Evolutionary conservation across 176 grass and related monocot species (phyloP), one percentile per base, ranked within the genome.

Genomic region (Elaeis guineensis): DNA sequence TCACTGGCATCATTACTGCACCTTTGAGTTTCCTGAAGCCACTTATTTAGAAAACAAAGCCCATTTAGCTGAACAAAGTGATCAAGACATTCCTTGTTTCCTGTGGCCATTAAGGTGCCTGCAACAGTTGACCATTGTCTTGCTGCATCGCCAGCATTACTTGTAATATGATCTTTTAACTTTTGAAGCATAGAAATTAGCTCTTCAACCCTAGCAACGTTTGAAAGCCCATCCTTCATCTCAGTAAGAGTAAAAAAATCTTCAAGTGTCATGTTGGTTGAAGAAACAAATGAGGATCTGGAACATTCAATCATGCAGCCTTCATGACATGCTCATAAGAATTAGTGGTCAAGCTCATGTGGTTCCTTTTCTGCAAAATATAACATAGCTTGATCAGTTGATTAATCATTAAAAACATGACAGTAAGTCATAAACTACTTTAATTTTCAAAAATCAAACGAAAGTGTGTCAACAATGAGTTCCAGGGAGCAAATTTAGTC

Each of bases 181-280:
- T 80, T 82, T 16, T 75, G 69, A 25, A 90, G 82, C 69, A 79
- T 72, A 29, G 65, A 83, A 15, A 90, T 12, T 23, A 90, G 53
- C 32, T 90, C 82, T 22, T 23, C 32, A 20, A 83, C 78, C 55
- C 82, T 79, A 50, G 76, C 25, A 49, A 67, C 14, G 22, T 67
- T 80, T 19, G 87, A 85, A 29, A 90, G 69, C 28, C 87, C 87
- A 73, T 86, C 82, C 59, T 54, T 83, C 72, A 90, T 90, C 69
- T 90, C 87, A 52, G 76, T 77, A n/a, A 77, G 75, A 44, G 87
- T 86, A 70, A 90, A 86, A 62, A 86, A 86, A 73, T 83, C 82
- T 57, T 80, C 79, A 19, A 86, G 79, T 75, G 82, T 86, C 4
- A 51, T 82, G 58, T 3, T 23, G 53, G 19, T 44, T 44, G 9